Percentiles rank a stretch among this genome's conserved stretches.
Evolutionary conservation across 176 grass and related monocot genomes (phyloP).

Genomic region (Musa beccarii): DNA sequence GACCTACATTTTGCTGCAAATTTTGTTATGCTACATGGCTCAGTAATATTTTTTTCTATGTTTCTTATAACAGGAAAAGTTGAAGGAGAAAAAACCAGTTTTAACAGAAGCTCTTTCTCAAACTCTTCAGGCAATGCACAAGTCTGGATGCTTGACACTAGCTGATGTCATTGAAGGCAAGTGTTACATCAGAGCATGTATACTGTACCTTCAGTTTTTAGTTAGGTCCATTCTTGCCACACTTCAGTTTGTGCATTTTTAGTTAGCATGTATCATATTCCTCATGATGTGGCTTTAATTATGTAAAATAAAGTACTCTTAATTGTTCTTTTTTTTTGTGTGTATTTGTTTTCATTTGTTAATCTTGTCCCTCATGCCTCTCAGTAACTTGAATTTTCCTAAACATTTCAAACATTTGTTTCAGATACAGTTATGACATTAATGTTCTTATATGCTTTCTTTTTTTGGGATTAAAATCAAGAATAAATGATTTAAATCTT

Average conservation of each 20-base stretch:
- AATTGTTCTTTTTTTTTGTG: no score
- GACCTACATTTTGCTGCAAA: no score
- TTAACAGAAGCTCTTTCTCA: slow-evolving; percentile 65
- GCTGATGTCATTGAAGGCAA: slow-evolving; percentile 81
- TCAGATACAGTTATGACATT: no score
- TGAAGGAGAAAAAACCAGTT: slow-evolving; percentile 88
- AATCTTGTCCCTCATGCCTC: no score
- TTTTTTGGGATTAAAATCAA: not conserved
- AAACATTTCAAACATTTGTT: no score
- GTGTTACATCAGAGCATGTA: not conserved
- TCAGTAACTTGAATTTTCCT: no score
- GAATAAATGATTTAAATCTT: not conserved
- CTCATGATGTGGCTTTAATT: no score
- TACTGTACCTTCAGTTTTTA: not conserved
- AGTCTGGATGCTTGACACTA: slow-evolving; percentile 79
- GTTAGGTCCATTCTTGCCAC: no score
- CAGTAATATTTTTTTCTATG: not conserved
- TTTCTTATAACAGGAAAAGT: slow-evolving; percentile 55
- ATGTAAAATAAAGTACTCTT: no score
- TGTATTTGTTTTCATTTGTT: no score
- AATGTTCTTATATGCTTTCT: not conserved
- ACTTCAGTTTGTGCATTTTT: no score
- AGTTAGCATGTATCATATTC: not conserved
- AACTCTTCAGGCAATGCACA: slow-evolving; percentile 81
- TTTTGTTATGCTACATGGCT: not conserved